phyloP scores from a whole-genome alignment of 1,284 basidiomycete species.

The Rhodotorula sp. region DNA sequence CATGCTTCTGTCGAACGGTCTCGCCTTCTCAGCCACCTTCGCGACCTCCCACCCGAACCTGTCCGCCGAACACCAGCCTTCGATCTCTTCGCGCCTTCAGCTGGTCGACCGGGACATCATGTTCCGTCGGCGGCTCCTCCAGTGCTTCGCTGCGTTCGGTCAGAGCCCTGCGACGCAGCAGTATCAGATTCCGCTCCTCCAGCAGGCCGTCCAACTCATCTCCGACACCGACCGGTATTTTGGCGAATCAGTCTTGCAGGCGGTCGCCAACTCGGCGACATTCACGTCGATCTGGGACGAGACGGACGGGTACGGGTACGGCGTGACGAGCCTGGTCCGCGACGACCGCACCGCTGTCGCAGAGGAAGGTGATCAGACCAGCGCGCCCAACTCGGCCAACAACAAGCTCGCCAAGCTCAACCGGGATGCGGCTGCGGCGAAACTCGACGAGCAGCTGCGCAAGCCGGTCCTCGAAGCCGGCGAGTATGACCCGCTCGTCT shows the following conservation, averaged over 20 bases:
- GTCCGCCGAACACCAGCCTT: conserved; percentile 40
- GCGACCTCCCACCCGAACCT: conserved; percentile 50
- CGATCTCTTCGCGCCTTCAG: conserved; percentile 55
- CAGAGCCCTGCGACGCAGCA: conserved; percentile 75
- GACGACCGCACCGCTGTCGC: conserved; percentile 44
- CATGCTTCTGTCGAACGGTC: conserved; percentile 77
- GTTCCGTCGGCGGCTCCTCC: conserved; percentile 78
- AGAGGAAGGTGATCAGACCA: conserved; percentile 31
- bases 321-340: conserved; percentile 68
- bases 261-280: conserved; percentile 78
- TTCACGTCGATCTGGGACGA: conserved; percentile 85
- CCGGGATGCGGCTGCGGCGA: conserved; percentile 71
- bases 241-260: conserved; percentile 78
- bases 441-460: conserved; percentile 70
- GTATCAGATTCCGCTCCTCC: conserved; percentile 75
- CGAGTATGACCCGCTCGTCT: conserved; percentile 70
- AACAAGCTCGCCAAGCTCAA: conserved; percentile 61
- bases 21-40: conserved; percentile 75
- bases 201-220: conserved; percentile 78
- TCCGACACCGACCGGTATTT: conserved; percentile 67
- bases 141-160: conserved; percentile 83
- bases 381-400: conserved; percentile 18
- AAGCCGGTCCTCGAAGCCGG: conserved; percentile 78
- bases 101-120: conserved; percentile 79
- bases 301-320: conserved; percentile 87